phyloP scores from a whole-genome alignment of 345 rosid genomes.

The Eucalyptus sp. region DNA sequence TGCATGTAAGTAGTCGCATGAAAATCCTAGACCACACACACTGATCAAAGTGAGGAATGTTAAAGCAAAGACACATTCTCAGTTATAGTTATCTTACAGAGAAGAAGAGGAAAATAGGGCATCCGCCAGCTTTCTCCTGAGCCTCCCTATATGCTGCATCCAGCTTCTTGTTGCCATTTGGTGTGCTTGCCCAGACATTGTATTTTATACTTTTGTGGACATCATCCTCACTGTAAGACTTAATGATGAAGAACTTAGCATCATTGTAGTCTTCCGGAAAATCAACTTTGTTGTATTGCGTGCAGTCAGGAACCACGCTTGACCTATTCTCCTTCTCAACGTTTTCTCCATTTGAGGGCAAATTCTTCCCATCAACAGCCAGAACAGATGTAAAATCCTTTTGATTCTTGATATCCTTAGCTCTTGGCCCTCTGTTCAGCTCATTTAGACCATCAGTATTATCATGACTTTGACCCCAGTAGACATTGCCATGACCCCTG shows the following conservation, averaged over 20 bases:
- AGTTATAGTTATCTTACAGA: constrained; percentile 24
- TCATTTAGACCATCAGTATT: constrained; percentile 70
- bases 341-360: constrained; percentile 4
- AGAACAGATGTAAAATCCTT: constrained; percentile 27
- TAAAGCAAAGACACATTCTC: background rate
- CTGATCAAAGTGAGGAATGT: background rate
- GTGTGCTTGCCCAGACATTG: constrained; percentile 89
- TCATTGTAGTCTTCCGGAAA: constrained; percentile 40
- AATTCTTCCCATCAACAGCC: constrained; percentile 41
- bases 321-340: constrained; percentile 9
- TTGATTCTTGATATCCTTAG: constrained; percentile 56
- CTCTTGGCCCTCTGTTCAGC: constrained; percentile 85
- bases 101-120: constrained; percentile 62
- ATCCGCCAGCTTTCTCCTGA: constrained; percentile 33
- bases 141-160: constrained; percentile 77
- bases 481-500: constrained; percentile 64
- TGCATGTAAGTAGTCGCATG: background rate
- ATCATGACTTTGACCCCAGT: constrained; percentile 50
- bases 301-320: constrained; percentile 4
- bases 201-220: constrained; percentile 83
- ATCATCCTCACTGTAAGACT: constrained; percentile 91
- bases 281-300: constrained; percentile 17
- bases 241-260: constrained; percentile 74
- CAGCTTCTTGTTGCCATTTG: constrained; percentile 71
- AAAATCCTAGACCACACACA: background rate